Conservation (phyloP, 257 asterid genomes). For the Plectranthus barbatus region DNA sequence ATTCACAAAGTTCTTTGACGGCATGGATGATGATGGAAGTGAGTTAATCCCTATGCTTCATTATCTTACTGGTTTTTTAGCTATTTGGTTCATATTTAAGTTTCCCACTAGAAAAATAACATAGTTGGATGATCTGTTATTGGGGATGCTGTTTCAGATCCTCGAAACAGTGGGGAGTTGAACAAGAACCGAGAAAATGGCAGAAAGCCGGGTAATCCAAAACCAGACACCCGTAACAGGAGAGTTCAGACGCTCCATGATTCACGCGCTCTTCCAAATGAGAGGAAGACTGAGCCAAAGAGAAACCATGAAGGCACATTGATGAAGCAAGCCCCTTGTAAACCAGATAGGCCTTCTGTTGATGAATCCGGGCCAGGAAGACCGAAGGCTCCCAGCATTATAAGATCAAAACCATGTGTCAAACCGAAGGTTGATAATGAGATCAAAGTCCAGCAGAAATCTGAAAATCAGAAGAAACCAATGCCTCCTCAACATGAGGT, state of each 20-base stretch:
- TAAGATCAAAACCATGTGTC: slow-evolving; percentile 36
- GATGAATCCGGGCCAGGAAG: slow-evolving; percentile 38
- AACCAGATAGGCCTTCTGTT: slow-evolving; percentile 34
- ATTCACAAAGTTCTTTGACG: slow-evolving; percentile 70
- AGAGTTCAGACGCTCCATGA: slow-evolving; percentile 21
- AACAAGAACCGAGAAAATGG: slow-evolving; percentile 61
- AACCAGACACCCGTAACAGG: slow-evolving; percentile 19
- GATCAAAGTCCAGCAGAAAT: slow-evolving; percentile 33
- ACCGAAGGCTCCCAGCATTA: slow-evolving; percentile 36
- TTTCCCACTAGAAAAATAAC: slow-evolving; percentile 39
- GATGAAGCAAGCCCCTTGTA: slow-evolving; percentile 38
- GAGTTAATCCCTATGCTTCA: slow-evolving; percentile 43
- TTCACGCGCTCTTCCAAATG: slow-evolving; percentile 26
- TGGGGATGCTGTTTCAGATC: slow-evolving; percentile 65
- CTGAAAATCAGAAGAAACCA: slow-evolving; percentile 47
- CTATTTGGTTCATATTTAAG: slow-evolving; percentile 43
- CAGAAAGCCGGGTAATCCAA: slow-evolving; percentile 44
- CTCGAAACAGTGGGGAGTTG: slow-evolving; percentile 67
- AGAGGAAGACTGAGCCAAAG: slow-evolving; percentile 31
- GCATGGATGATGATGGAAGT: slow-evolving; percentile 97
- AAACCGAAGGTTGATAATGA: slow-evolving; percentile 32
- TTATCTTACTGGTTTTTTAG: slow-evolving; percentile 21
- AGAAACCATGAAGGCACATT: slow-evolving; percentile 32
- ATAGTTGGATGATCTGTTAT: slow-evolving; percentile 20
- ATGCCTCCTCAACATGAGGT: slow-evolving; percentile 46